Conservation (phyloP, 345 rosid species). For the Gossypium turneri region DNA sequence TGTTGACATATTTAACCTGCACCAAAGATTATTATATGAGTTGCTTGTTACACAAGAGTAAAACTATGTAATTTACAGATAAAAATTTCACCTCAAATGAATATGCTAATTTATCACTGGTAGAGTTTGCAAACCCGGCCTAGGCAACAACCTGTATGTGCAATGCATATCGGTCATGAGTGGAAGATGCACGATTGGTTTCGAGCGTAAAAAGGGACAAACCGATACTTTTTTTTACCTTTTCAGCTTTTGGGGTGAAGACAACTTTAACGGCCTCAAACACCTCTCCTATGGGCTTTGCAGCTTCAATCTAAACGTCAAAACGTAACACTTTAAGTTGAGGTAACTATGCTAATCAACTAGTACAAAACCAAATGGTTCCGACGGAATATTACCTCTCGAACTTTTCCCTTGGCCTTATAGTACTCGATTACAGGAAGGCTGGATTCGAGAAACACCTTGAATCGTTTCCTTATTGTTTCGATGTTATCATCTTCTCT, state of each 20-base stretch:
- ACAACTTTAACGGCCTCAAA: conserved; percentile 51
- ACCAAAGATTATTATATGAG: not conserved
- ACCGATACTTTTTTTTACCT: conserved; percentile 30
- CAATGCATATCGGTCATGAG: not conserved
- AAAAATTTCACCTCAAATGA: conserved; percentile 5
- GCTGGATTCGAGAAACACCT: conserved; percentile 59
- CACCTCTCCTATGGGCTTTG: conserved; percentile 56
- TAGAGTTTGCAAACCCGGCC: not conserved
- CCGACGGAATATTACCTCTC: conserved; percentile 34
- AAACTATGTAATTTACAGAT: not conserved
- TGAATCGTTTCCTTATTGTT: conserved; percentile 58
- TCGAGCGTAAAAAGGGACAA: not conserved
- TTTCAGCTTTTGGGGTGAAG: conserved; percentile 47
- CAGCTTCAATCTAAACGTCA: conserved; percentile 59
- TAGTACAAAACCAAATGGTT: not conserved
- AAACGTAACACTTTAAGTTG: conserved; percentile 12
- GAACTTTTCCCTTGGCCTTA: conserved; percentile 53
- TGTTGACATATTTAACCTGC: conserved; percentile 9
- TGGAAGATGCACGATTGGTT: not conserved
- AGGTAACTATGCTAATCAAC: not conserved
- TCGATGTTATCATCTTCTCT: conserved; percentile 75
- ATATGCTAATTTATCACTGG: not conserved
- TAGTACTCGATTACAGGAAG: conserved; percentile 53
- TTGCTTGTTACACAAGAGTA: not conserved
- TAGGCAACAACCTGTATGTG: conserved; percentile 11